Conservation (phyloP, 257 asterid species). For the Nicotiana tomentosiformis region DNA sequence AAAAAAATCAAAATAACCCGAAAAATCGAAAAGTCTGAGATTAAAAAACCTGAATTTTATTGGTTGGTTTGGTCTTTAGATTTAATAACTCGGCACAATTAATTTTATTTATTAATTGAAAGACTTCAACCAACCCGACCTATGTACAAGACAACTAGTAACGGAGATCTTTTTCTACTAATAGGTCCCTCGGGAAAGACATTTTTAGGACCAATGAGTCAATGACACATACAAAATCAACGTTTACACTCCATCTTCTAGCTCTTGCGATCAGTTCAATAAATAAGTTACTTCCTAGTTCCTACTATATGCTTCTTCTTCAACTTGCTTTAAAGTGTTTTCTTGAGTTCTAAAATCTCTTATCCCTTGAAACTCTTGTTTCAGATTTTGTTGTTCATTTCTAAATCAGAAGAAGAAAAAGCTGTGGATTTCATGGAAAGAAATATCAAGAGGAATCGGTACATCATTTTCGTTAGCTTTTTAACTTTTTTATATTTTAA, state of each 20-base stretch:
- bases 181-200: neutral
- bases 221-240: neutral
- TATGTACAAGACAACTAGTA: no score
- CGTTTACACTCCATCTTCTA: neutral
- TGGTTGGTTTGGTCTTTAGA: no score
- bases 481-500: neutral
- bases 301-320: no score
- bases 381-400: neutral
- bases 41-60: no score
- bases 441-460: neutral
- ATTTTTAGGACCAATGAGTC: neutral
- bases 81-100: no score
- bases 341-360: neutral
- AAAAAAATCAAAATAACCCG: no score
- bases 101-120: no score
- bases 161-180: neutral
- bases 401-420: neutral
- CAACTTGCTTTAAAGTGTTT: no score
- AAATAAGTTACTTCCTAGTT: no score
- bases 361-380: neutral
- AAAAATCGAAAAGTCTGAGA: no score
- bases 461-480: neutral
- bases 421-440: neutral
- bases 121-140: no score
- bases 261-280: neutral